phyloP scores from a whole-genome alignment of 2,329 filamentous ascomycete genomes.

The Apiospora koreana region DNA sequence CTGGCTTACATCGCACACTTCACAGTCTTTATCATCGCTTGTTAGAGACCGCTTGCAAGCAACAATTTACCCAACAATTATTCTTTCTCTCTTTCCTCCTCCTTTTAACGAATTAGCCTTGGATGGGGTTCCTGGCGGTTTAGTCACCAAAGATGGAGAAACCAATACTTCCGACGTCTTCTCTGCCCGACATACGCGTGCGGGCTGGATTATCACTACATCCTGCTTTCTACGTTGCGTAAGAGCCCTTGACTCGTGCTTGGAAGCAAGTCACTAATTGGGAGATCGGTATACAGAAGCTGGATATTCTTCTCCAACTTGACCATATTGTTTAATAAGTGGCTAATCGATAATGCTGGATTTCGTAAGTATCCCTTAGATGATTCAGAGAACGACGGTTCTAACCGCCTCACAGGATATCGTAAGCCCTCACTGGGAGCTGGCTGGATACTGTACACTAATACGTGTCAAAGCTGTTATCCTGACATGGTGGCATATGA shows the following conservation, averaged over 20 bases:
- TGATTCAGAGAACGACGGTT: background rate
- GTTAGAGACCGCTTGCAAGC: background rate
- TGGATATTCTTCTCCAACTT: slow-evolving; percentile 86
- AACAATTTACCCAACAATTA: background rate
- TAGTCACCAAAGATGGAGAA: background rate
- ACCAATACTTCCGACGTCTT: slow-evolving; percentile 11
- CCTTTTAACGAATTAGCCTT: background rate
- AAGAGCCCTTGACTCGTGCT: background rate
- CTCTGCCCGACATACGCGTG: background rate
- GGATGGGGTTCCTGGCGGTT: background rate
- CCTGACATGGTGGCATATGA: slow-evolving; percentile 68
- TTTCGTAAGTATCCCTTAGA: slow-evolving; percentile 61
- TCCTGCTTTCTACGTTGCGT: slow-evolving; percentile 1
- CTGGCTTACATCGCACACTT: background rate
- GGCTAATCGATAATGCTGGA: slow-evolving; percentile 73
- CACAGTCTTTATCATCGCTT: background rate
- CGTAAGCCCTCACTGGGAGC: slow-evolving; percentile 17
- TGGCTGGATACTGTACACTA: background rate
- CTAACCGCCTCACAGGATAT: slow-evolving; percentile 15
- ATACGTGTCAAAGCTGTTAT: slow-evolving; percentile 46
- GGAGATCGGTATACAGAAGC: slow-evolving; percentile 40
- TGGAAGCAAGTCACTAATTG: background rate
- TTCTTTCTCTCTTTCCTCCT: background rate
- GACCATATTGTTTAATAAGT: slow-evolving; percentile 93
- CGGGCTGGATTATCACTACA: slow-evolving; percentile 13